A percentile compares a stretch with the other conserved stretches of the same genome.
Conservation (phyloP, 768 basidiomycete genomes). For the Mycena olivaceomarginata region DNA sequence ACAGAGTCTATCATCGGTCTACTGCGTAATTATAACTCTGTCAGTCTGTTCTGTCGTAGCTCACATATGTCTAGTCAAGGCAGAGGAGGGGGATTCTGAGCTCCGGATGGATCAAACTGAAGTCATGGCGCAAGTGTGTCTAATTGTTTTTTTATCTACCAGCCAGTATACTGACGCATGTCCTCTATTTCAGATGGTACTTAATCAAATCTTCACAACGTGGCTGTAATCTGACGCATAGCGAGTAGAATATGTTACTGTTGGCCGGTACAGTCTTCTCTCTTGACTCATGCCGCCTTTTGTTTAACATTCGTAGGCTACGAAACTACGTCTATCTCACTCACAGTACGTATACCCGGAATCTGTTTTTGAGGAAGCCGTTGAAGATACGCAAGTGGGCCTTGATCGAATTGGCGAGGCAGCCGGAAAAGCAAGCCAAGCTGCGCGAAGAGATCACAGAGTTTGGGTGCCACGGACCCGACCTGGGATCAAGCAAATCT, state of each 20-base stretch:
- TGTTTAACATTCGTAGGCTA: constrained; percentile 53
- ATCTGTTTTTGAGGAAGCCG: background rate
- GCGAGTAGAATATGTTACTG: constrained; percentile 59
- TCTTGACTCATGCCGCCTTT: no score
- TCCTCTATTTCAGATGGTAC: constrained; percentile 16
- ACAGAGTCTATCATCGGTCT: constrained; percentile 43
- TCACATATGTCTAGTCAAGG: constrained; percentile 39
- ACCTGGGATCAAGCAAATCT: constrained; percentile 61
- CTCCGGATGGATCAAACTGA: constrained; percentile 51
- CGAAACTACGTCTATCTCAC: constrained; percentile 60
- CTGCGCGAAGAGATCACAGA: constrained; percentile 56
- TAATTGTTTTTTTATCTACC: background rate
- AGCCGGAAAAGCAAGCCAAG: constrained; percentile 54
- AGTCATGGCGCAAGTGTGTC: constrained; percentile 52
- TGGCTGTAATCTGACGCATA: background rate
- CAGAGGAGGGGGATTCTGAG: constrained; percentile 40
- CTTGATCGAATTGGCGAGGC: constrained; percentile 58
- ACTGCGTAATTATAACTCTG: constrained; percentile 3
- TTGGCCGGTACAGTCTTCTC: constrained; percentile 42
- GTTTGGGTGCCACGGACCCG: constrained; percentile 52
- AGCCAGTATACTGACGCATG: background rate
- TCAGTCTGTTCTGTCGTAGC: no score
- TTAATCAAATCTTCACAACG: background rate
- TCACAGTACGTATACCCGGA: constrained; percentile 39
- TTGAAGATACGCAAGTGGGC: constrained; percentile 51